Evolutionary conservation across 768 basidiomycete species (phyloP), one percentile per base, ranked within the genome.

Genomic region (Clitopilus hobsonii): DNA sequence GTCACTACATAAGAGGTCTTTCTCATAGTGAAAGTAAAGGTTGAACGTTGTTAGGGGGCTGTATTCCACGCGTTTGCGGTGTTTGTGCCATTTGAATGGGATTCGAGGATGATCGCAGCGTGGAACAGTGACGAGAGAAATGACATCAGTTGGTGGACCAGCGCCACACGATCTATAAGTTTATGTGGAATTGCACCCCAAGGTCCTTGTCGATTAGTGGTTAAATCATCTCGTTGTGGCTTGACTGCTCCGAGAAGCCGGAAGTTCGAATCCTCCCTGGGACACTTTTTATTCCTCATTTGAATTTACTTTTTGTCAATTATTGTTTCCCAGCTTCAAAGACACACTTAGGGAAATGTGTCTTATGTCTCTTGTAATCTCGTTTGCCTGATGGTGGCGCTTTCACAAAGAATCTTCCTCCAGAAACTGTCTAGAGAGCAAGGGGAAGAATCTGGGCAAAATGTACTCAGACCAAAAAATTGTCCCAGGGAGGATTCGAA

Each of bases 1-100:
- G 87, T 80, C 51, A 87, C 58, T 24, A 78, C 80, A 58, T 90
- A 90, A 0, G 85, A 89, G 0, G 77, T 81, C 62, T 86, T 88
- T 58, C 87, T 76, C 87, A 89, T 87, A 25, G 52, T 63, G 50
- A 49, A 41, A 18, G 38, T 22, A 20, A 13, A 20, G 22, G 41
- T 45, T 13, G 23, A 51, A 48, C 23, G 58, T 58, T 50, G 45
- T 27, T n/a, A 51, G 25, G 25, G 22, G 26, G 14, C 13, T 14
- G 14, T 29, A 20, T 36, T n/a, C n/a, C n/a, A 38, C n/a, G 14
- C 5, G 23, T 10, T 28, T 49, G 20, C n/a, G n/a, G n/a, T n/a
- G n/a, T n/a, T n/a, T n/a, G n/a, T n/a, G n/a, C n/a, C n/a, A n/a
- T n/a, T n/a, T n/a, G n/a, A n/a, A n/a, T n/a, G n/a, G n/a, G 11